These are phyloP conservation scores for Paramyrothecium sp. DNA, from an alignment of 2,329 filamentous ascomycete species.

Conservation along the genomic window DNA sequence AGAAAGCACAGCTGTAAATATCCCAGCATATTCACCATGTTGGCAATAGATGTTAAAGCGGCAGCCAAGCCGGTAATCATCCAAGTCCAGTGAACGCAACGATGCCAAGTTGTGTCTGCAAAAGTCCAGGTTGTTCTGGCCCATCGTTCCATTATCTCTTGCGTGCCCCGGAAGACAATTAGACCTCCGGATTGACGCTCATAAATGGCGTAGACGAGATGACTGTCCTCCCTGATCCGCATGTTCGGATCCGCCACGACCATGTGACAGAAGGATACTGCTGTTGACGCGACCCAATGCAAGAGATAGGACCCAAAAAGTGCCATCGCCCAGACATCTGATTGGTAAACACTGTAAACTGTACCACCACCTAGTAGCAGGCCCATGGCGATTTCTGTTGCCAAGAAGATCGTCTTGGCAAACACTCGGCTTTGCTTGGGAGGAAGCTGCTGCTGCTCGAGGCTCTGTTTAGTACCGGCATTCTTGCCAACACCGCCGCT, in stretches of 20 bases:
- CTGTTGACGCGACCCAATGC: constrained; percentile 1
- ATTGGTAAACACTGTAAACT: not conserved
- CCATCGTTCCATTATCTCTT: constrained; percentile 1
- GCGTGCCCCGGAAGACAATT: not conserved
- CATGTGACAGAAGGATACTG: constrained; percentile 1
- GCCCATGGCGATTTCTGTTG: not conserved
- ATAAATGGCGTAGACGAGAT: constrained; percentile 2
- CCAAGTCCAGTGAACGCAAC: not conserved
- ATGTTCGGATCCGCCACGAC: not conserved
- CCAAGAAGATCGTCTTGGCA: no score
- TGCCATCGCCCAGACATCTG: not conserved
- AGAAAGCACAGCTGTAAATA: constrained; percentile 1
- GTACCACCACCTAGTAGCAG: not conserved
- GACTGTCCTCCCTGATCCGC: not conserved
- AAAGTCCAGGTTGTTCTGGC: constrained; percentile 1
- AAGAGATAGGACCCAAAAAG: constrained; percentile 2
- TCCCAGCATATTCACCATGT: constrained; percentile 1
- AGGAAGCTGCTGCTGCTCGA: no score
- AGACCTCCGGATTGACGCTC: not conserved
- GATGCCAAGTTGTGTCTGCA: not conserved
- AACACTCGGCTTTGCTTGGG: no score
- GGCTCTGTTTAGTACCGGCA: no score
- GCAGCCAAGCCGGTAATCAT: not conserved
- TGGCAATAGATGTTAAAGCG: not conserved
- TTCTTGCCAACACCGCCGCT: no score